Evolutionary conservation across 2,329 filamentous ascomycete genomes (phyloP), one percentile per base, ranked within the genome.

Genomic region (Coleophoma cylindrospora): DNA sequence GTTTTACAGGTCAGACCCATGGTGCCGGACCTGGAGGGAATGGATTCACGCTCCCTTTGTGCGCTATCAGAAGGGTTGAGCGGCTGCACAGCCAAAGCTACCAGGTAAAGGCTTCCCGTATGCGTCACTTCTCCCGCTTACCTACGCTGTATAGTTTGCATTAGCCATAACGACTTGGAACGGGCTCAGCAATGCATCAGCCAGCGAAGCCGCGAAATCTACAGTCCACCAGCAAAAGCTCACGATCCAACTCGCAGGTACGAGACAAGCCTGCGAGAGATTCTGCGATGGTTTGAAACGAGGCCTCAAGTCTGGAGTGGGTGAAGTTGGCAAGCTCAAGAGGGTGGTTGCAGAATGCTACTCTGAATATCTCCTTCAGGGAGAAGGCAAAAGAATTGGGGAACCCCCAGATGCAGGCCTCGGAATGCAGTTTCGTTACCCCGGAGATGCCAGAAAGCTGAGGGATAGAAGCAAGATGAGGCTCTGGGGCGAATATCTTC

Each of bases 111-210:
- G 37, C 15, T 36, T 43, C 48, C 40, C 38, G 27, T 17, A 44
- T 33, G 15, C 19, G 76, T 14, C 32, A 19, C 36, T 44, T 43
- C 33, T 34, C n/a, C 33, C 33, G 33, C 40, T 33, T 59, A 64
- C 56, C 64, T 46, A 22, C 49, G 33, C 19, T 34, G 8, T 50
- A 9, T 61, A 85, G 79, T 99, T 97, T 70, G 90, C 94, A 10
- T 81, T 99, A 44, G 87, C 91, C 12, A 88, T 99, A 61, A 96
- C 91, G 4, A 96, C 92, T 1, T 97, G 92, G 90, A 97, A 96
- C 74, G 76, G 83, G 59, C 70, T 89, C 67, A 70, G 76, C 60
- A 68, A 64, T 63, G 77, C 81, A 45, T 71, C 72, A 14, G 68
- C 74, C 27, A 83, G 82, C 54, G 76, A 81, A 60, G 37, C 60